Conservation (phyloP, 2,329 filamentous ascomycete species). For the Venturiaceae sp. region DNA sequence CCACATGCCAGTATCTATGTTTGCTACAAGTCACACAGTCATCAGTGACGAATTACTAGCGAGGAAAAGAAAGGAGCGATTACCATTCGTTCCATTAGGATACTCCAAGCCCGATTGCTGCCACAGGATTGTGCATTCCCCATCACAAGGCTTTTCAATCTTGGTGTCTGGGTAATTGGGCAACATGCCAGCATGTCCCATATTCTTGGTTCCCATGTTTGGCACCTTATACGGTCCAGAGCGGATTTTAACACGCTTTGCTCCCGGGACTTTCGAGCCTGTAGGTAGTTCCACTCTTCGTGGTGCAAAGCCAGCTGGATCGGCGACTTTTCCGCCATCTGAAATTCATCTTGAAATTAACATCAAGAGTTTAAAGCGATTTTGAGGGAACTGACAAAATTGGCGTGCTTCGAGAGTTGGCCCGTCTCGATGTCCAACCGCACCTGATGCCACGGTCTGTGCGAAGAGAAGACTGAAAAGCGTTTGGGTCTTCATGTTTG, state of each 20-base stretch:
- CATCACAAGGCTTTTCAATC: slow-evolving; percentile 1
- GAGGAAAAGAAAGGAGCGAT: too few relatives aligned
- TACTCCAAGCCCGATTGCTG: slow-evolving; percentile 4
- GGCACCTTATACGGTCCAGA: slow-evolving; percentile 8
- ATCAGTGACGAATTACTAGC: too few relatives aligned
- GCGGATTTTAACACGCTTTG: slow-evolving; percentile 4
- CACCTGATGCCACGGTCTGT: neutral
- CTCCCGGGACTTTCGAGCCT: neutral
- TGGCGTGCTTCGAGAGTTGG: neutral
- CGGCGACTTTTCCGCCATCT: neutral
- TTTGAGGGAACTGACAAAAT: neutral
- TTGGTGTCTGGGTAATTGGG: slow-evolving; percentile 3
- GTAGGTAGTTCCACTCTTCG: neutral
- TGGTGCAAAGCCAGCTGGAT: neutral
- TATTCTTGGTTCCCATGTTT: neutral
- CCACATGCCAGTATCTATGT: slow-evolving; percentile 6
- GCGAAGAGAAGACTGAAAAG: too few relatives aligned
- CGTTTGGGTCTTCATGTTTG: too few relatives aligned
- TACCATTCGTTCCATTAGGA: neutral
- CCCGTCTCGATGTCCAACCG: neutral
- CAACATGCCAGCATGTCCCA: neutral
- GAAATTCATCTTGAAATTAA: neutral
- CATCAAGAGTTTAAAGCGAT: neutral
- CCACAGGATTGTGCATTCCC: slow-evolving; percentile 1
- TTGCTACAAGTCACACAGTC: too few relatives aligned